Percentiles rank a stretch among this genome's conserved stretches.
Conservation (phyloP, 805 yeast genomes). For the Schizosaccharomyces osmophilus region DNA sequence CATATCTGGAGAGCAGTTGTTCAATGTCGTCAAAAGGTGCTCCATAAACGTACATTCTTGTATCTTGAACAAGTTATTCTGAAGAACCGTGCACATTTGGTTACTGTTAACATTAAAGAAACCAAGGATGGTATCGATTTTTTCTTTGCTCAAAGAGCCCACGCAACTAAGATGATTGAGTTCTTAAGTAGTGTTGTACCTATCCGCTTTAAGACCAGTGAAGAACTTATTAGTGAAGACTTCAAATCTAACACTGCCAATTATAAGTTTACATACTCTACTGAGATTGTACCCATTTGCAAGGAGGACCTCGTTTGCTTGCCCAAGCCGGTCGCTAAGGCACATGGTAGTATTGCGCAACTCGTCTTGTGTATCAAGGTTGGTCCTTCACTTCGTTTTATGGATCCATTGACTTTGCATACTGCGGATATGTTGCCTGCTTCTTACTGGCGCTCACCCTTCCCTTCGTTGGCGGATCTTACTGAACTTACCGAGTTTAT, state of each 20-base stretch:
- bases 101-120: slow-evolving; percentile 82
- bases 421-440: slow-evolving; percentile 46
- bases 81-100: slow-evolving; percentile 77
- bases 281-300: slow-evolving; percentile 89
- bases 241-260: slow-evolving; percentile 71
- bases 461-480: slow-evolving; percentile 43
- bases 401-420: slow-evolving; percentile 65
- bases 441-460: slow-evolving; percentile 64
- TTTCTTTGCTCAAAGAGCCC: slow-evolving; percentile 66
- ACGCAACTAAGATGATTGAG: slow-evolving; percentile 84
- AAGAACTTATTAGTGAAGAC: slow-evolving; percentile 76
- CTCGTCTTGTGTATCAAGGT: slow-evolving; percentile 66
- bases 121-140: slow-evolving; percentile 86
- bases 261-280: slow-evolving; percentile 76
- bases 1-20: slow-evolving; percentile 97
- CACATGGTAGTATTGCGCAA: slow-evolving; percentile 60
- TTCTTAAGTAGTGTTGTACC: slow-evolving; percentile 73
- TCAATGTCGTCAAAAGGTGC: slow-evolving; percentile 91
- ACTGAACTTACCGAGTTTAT: slow-evolving; percentile 55
- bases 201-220: slow-evolving; percentile 54
- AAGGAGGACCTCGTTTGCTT: slow-evolving; percentile 84
- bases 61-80: slow-evolving; percentile 86
- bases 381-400: slow-evolving; percentile 58
- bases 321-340: slow-evolving; percentile 65
- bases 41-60: slow-evolving; percentile 87